phyloP scores from a whole-genome alignment of 805 yeast genomes.

The Suhomyces xylopsoci region DNA sequence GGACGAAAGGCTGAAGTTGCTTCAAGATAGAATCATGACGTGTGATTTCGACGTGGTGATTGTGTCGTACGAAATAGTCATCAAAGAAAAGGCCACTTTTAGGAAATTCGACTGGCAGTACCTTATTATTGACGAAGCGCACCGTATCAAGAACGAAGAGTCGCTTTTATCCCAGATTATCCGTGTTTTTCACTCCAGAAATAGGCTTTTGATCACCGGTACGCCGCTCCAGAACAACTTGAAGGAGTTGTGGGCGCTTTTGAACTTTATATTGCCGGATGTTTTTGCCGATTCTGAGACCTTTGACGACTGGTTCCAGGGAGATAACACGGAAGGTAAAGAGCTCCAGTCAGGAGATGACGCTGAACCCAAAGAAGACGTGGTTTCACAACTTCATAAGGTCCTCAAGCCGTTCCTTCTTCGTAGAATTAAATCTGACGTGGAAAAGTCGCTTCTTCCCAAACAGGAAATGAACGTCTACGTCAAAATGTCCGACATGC shows the following conservation, averaged over 20 bases:
- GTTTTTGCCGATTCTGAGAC: conserved; percentile 70
- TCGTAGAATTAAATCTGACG: conserved; percentile 76
- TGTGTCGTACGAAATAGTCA: conserved; percentile 74
- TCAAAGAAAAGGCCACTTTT: conserved; percentile 66
- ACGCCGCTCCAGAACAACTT: conserved; percentile 79
- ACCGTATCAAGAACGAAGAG: conserved; percentile 76
- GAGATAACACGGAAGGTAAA: conserved; percentile 3
- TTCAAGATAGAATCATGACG: conserved; percentile 46
- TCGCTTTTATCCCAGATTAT: conserved; percentile 70
- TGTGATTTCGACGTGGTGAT: conserved; percentile 72
- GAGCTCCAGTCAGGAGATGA: conserved; percentile 5
- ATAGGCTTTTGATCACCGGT: conserved; percentile 73
- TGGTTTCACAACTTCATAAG: conserved; percentile 69
- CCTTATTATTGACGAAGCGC: conserved; percentile 79
- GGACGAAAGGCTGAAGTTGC: conserved; percentile 56
- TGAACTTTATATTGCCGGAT: conserved; percentile 75
- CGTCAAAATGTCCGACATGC: conserved; percentile 77
- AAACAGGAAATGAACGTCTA: conserved; percentile 72
- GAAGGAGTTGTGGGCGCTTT: conserved; percentile 78
- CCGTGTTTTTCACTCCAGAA: conserved; percentile 66
- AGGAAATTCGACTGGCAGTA: conserved; percentile 73
- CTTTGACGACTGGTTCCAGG: conserved; percentile 70
- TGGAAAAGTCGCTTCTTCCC: conserved; percentile 74
- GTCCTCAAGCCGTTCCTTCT: conserved; percentile 72
- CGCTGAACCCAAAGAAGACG: conserved; percentile 36